These are phyloP conservation scores for Aspergillus ochraceus DNA, from an alignment of 2,329 filamentous ascomycete genomes.

Conservation along the genomic window DNA sequence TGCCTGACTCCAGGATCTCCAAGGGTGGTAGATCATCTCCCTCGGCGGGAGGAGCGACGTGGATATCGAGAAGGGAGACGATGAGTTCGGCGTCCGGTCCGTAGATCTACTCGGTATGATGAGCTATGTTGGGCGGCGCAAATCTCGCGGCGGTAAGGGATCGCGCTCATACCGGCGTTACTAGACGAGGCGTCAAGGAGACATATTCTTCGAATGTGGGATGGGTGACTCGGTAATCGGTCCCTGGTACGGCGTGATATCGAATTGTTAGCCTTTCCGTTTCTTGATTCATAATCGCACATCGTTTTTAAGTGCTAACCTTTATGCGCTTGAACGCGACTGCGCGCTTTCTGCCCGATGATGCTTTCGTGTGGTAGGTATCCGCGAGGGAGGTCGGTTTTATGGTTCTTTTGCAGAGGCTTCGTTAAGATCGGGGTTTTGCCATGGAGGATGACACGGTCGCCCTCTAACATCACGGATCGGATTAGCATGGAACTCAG, in stretches of 20 bases:
- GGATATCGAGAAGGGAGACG: conserved; percentile 73
- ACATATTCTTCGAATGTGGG: conserved; percentile 75
- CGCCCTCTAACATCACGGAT: conserved; percentile 37
- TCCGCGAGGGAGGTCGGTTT: conserved; percentile 37
- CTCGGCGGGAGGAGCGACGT: conserved; percentile 50
- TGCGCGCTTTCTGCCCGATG: conserved; percentile 63
- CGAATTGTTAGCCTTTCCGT: background rate
- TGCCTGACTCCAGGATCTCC: conserved; percentile 81
- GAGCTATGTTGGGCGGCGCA: background rate
- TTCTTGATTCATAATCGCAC: background rate
- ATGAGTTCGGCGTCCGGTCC: conserved; percentile 74
- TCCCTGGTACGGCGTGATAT: conserved; percentile 30
- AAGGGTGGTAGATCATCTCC: conserved; percentile 46
- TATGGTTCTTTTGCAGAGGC: conserved; percentile 40
- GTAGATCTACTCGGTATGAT: conserved; percentile 60
- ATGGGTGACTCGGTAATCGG: conserved; percentile 58
- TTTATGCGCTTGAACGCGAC: conserved; percentile 58
- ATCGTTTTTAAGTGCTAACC: conserved; percentile 29
- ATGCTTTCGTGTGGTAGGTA: conserved; percentile 53
- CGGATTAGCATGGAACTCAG: background rate
- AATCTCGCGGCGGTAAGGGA: background rate
- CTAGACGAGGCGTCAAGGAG: conserved; percentile 63
- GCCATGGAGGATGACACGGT: conserved; percentile 42
- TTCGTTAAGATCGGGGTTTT: conserved; percentile 43
- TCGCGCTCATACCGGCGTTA: conserved; percentile 65